Conservation (phyloP, 371 early-diverging fungal genomes). For the Ordospora pajunii region DNA sequence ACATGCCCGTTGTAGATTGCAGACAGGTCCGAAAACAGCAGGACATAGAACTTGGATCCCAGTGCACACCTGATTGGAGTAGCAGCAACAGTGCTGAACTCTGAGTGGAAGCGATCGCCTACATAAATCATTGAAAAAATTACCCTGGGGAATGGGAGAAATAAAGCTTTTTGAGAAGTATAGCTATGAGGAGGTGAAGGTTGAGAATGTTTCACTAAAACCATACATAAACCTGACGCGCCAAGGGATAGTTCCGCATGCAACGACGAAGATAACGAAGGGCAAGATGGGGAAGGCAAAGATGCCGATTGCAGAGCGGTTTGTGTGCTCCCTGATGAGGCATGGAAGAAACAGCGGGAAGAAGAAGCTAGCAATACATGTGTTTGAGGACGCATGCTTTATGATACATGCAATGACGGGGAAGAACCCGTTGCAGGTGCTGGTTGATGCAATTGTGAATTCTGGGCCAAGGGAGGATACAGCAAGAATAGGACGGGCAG, state of each 20-base stretch:
- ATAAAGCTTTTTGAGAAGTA: slow-evolving; percentile 57
- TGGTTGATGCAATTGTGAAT: slow-evolving; percentile 98
- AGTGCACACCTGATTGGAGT: slow-evolving; percentile 25
- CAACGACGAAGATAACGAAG: slow-evolving; percentile 43
- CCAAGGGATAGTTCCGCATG: slow-evolving; percentile 58
- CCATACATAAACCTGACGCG: slow-evolving; percentile 55
- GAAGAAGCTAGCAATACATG: slow-evolving; percentile 94
- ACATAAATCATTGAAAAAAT: slow-evolving; percentile 38
- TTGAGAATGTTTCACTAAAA: slow-evolving; percentile 50
- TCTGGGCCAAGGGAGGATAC: slow-evolving; percentile 99
- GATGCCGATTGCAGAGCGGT: slow-evolving; percentile 97
- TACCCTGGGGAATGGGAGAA: slow-evolving; percentile 11
- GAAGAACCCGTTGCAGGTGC: slow-evolving; percentile 93
- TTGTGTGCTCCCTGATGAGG: slow-evolving; percentile 99
- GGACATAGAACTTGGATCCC: slow-evolving; percentile 16
- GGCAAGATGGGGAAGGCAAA: slow-evolving; percentile 60
- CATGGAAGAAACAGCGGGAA: slow-evolving; percentile 99
- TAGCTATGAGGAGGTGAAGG: slow-evolving; percentile 53
- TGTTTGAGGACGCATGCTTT: slow-evolving; percentile 96
- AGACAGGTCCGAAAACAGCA: slow-evolving; percentile 32
- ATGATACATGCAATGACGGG: slow-evolving; percentile 95
- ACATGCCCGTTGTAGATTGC: not conserved
- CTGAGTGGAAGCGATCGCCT: not conserved
- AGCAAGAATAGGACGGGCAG: slow-evolving; percentile 95
- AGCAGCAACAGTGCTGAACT: slow-evolving; percentile 15